Conservation (phyloP, 2,329 filamentous ascomycete genomes). For the Xylariaceae sp. region DNA sequence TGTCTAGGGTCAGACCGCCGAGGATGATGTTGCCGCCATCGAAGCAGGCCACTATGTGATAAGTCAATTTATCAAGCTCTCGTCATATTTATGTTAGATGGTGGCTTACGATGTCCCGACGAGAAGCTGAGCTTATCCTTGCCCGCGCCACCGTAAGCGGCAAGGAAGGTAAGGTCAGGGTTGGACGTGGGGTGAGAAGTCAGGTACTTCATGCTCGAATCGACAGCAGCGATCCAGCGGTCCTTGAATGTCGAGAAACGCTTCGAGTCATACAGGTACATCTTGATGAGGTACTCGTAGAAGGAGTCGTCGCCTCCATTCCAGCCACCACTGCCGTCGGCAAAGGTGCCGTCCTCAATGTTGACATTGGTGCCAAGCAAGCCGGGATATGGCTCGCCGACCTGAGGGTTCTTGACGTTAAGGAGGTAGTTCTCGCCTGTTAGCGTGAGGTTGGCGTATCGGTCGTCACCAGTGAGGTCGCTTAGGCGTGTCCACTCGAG, state of each 20-base stretch:
- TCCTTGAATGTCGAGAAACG: slow-evolving; percentile 63
- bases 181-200: slow-evolving; percentile 60
- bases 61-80: not conserved
- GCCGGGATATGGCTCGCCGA: slow-evolving; percentile 68
- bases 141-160: slow-evolving; percentile 46
- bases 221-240: slow-evolving; percentile 68
- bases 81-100: no score
- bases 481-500: slow-evolving; percentile 80
- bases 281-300: slow-evolving; percentile 89
- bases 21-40: slow-evolving; percentile 81
- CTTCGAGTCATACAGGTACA: slow-evolving; percentile 71
- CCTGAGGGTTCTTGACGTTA: slow-evolving; percentile 52
- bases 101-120: slow-evolving; percentile 46
- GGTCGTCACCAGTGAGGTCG: slow-evolving; percentile 63
- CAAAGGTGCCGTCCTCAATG: slow-evolving; percentile 60
- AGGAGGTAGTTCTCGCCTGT: slow-evolving; percentile 66
- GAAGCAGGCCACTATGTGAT: slow-evolving; percentile 67
- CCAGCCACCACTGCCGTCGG: slow-evolving; percentile 68
- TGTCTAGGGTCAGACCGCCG: slow-evolving; percentile 63
- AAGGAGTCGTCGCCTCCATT: slow-evolving; percentile 71
- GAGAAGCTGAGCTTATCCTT: slow-evolving; percentile 35
- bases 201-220: slow-evolving; percentile 69
- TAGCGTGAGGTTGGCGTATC: slow-evolving; percentile 62
- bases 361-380: slow-evolving; percentile 65
- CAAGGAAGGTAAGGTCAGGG: slow-evolving; percentile 68